A percentile compares a stretch with the other conserved stretches of the same genome.
Evolutionary conservation across 345 rosid species (phyloP).

Genomic region (Syzygium aromaticum): DNA sequence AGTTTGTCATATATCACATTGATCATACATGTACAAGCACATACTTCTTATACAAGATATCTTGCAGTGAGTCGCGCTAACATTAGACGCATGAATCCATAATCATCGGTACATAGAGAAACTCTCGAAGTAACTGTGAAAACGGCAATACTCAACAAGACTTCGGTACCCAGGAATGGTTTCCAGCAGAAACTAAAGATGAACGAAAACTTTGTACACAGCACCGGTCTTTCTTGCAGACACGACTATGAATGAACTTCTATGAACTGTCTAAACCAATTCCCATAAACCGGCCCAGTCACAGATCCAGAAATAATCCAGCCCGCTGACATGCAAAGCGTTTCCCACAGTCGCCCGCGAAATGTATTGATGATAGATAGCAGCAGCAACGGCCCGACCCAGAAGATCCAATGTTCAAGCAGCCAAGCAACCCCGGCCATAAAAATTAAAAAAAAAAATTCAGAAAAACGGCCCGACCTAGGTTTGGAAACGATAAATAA

Average conservation of each 20-base stretch:
- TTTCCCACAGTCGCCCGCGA: neutral
- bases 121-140: neutral
- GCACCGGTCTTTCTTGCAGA: neutral
- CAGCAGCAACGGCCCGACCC: neutral
- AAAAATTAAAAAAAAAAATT: too few relatives aligned
- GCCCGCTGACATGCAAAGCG: neutral
- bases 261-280: neutral
- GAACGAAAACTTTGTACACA: neutral
- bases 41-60: neutral
- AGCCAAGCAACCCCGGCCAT: neutral
- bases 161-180: neutral
- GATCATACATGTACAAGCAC: neutral
- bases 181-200: neutral
- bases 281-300: neutral
- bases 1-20: neutral
- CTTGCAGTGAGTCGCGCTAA: neutral
- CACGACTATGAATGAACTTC: neutral
- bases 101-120: neutral
- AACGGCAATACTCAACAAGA: neutral
- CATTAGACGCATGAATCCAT: neutral
- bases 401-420: neutral
- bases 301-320: neutral
- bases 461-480: too few relatives aligned
- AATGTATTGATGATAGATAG: neutral
- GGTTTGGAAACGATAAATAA: neutral